Percentiles rank a stretch among this genome's conserved stretches.
These are phyloP conservation scores for Colletotrichum graminicola DNA, from an alignment of 2,329 filamentous ascomycete genomes.

Conservation along the genomic window DNA sequence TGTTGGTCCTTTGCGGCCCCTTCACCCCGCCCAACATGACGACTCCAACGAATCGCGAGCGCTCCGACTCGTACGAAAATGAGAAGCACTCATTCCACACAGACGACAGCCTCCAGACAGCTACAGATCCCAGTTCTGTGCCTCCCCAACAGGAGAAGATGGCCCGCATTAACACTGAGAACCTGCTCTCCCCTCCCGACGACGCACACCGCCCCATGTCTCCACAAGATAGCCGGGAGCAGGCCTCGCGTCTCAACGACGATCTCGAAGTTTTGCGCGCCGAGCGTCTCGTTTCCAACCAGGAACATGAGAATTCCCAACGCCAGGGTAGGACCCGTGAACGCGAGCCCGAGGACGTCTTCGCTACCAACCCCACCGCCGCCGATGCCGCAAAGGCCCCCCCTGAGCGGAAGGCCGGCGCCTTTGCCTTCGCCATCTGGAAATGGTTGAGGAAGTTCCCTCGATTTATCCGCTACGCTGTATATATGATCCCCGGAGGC, in stretches of 20 bases:
- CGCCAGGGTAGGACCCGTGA: slow-evolving; percentile 51
- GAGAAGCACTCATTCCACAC: slow-evolving; percentile 43
- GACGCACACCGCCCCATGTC: slow-evolving; percentile 21
- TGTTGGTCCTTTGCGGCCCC: background rate
- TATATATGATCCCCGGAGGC: slow-evolving; percentile 62
- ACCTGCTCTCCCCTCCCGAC: slow-evolving; percentile 16
- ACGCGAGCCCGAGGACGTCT: slow-evolving; percentile 59
- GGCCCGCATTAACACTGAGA: slow-evolving; percentile 24
- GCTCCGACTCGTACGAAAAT: slow-evolving; percentile 42
- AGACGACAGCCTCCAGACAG: slow-evolving; percentile 39
- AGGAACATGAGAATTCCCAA: slow-evolving; percentile 52
- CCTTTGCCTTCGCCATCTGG: slow-evolving; percentile 54
- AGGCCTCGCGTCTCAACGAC: slow-evolving; percentile 57
- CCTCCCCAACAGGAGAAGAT: slow-evolving; percentile 24
- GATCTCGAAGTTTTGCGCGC: slow-evolving; percentile 63
- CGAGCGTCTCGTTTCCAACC: slow-evolving; percentile 60
- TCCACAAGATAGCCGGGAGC: slow-evolving; percentile 45
- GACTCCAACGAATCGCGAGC: slow-evolving; percentile 20
- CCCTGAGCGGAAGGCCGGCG: slow-evolving; percentile 44
- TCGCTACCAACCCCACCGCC: slow-evolving; percentile 52
- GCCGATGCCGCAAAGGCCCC: slow-evolving; percentile 35
- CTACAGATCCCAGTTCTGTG: slow-evolving; percentile 30
- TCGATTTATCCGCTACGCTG: slow-evolving; percentile 61
- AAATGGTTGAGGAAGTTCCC: slow-evolving; percentile 62
- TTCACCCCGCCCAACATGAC: slow-evolving; percentile 21